These are phyloP conservation scores for Colletotrichum truncatum DNA, from an alignment of 2,329 filamentous ascomycete genomes.

Conservation along the genomic window DNA sequence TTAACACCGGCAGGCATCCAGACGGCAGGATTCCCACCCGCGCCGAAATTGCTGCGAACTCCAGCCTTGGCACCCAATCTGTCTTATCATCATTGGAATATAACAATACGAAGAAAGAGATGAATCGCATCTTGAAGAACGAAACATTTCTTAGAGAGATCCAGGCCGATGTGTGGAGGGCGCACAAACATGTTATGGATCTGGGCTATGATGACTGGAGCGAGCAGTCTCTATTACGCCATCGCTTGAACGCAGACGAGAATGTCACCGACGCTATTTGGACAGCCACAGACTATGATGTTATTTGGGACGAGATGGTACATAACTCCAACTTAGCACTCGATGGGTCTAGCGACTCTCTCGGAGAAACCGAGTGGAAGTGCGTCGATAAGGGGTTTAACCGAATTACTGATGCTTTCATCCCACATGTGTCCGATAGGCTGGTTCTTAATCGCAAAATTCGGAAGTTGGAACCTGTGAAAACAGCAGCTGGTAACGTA, in stretches of 20 bases:
- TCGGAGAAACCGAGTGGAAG: conserved; percentile 34
- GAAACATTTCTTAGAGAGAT: conserved; percentile 36
- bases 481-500: neutral
- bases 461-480: conserved; percentile 59
- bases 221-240: neutral
- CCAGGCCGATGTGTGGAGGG: conserved; percentile 51
- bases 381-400: conserved; percentile 46
- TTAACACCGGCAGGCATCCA: conserved; percentile 55
- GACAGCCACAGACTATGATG: conserved; percentile 37
- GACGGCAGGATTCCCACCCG: conserved; percentile 62
- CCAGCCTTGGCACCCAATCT: conserved; percentile 44
- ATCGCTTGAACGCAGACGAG: conserved; percentile 60
- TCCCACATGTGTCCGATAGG: conserved; percentile 65
- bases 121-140: conserved; percentile 8
- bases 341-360: conserved; percentile 36
- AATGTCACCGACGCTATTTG: conserved; percentile 58
- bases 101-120: conserved; percentile 38
- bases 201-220: conserved; percentile 69
- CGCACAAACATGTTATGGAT: conserved; percentile 48
- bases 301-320: conserved; percentile 44
- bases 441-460: conserved; percentile 66
- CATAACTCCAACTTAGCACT: conserved; percentile 43
- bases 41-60: conserved; percentile 55
- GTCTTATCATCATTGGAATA: conserved; percentile 39
- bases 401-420: conserved; percentile 68